Base-by-base conservation (phyloP, 2,329 filamentous ascomycete genomes). In the Aspergillus felis region DNA sequence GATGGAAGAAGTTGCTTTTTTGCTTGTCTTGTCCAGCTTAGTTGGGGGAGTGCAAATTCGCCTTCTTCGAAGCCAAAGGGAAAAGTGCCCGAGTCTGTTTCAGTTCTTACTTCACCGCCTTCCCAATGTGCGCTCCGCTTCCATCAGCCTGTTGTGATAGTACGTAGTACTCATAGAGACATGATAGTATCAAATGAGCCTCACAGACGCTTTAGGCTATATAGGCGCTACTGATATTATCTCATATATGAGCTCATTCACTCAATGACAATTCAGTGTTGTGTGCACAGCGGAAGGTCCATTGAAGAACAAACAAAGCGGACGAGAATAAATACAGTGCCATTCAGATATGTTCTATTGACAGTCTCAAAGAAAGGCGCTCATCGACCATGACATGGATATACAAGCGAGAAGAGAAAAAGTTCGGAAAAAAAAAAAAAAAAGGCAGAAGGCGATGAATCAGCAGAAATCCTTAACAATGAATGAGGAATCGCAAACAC, bases 31-130 rank as follows among this genome's bases (percentile, higher is more conserved):
- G 44, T 27, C 22, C 44, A 47, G 44, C 24, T 47, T 22, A 46
- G 42, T 46, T 22, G 42, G 42, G 42, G 44, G 22, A 27, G n/a
- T 22, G 44, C 42, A 47, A 47, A 47, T 47, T 47, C 44, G 44
- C 44, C 44, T 27, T 47, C 24, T 14, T 10, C n/a, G 14, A 9
- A 47, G 44, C 3, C 44, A 27, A 17, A 47, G 22, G 14, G 14
- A 28, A 54, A 44, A 50, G 46, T 47, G 47, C 48, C 50, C 57
- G 51, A 57, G 55, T 42, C 49, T 41, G n/a, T 52, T 57, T 54
- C 47, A 50, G 51, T 46, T 38, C 17, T 22, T 22, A 5, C 3
- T 29, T 51, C 53, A 65, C 63, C 44, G 44, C 44, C 44, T 47
- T 47, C 44, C 44, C 4, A 25, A 47, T 24, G 10, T 14, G 22